Evolutionary conservation across 2,329 filamentous ascomycete species (phyloP), one percentile per base, ranked within the genome.

Genomic region (Penicillium glabrum): DNA sequence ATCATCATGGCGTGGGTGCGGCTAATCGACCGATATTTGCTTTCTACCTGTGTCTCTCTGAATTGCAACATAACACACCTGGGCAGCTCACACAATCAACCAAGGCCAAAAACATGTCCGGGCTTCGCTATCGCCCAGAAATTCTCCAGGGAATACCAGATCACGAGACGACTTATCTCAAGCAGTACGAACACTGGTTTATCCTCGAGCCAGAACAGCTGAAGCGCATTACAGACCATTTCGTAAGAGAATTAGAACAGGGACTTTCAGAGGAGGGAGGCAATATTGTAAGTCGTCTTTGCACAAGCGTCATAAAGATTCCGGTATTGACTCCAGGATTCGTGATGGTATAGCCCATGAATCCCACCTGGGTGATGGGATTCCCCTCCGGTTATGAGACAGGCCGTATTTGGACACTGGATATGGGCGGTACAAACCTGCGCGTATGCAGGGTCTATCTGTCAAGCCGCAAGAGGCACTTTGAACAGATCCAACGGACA

Each of bases 401-500:
- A 10, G 92, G 92, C 58, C 91, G 86, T 13, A 93, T 85, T 70
- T 79, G 96, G 47, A 91, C 92, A 45, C 80, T 96, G 26, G 92
- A 96, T 69, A 92, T 96, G 86, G 92, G 92, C 49, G 92, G 92
- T 63, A 96, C 92, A 60, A 96, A 96, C 72, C 77, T 96, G 57
- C 88, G 92, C 69, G 90, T 96, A 58, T 96, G 92, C 74, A 87
- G 93, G 73, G 91, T 96, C 67, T 88, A 85, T 56, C 79, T 96
- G 62, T 89, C 89, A 21, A 86, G 92, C 47, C 83, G 87, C 64
- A 88, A 89, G 76, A 89, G 89, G 51, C 87, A 92, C 73, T 93
- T 90, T 73, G 89, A 91, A 71, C 91, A 96, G 65, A 88, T 89
- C 60, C 91, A 96, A 77, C 90, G 89, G 68, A 93, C 96, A 77